These are phyloP conservation scores for Leccinum incarnatum DNA, from an alignment of 768 basidiomycete genomes.

Conservation along the genomic window DNA sequence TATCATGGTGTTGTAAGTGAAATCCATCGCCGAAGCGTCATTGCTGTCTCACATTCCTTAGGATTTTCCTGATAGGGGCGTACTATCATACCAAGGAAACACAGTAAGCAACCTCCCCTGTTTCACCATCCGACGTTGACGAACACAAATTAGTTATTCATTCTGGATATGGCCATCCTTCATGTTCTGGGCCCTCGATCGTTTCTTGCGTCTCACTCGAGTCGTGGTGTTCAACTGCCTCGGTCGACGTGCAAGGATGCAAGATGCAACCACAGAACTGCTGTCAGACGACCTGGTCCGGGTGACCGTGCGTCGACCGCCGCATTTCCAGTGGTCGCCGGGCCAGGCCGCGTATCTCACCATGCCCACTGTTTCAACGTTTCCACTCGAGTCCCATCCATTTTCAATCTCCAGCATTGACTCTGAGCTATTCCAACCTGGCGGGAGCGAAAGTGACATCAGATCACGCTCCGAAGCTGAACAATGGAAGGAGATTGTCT, in stretches of 20 bases:
- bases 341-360: conserved; percentile 56
- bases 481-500: conserved; percentile 44
- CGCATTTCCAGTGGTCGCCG: conserved; percentile 49
- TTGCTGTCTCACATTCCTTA: conserved; percentile 10
- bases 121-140: neutral
- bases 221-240: conserved; percentile 43
- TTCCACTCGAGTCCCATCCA: conserved; percentile 55
- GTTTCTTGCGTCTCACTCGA: conserved; percentile 46
- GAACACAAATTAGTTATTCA: conserved; percentile 5
- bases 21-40: neutral
- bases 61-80: conserved; percentile 36
- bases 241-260: conserved; percentile 19
- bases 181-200: conserved; percentile 43
- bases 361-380: conserved; percentile 43
- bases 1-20: conserved; percentile 38
- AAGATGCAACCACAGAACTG: conserved; percentile 41
- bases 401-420: conserved; percentile 57
- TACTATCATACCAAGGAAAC: conserved; percentile 39
- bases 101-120: conserved; percentile 10
- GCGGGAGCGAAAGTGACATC: neutral
- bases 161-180: conserved; percentile 33
- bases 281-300: conserved; percentile 48
- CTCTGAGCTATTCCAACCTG: conserved; percentile 16
- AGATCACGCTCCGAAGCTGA: neutral
- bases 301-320: conserved; percentile 42